These are phyloP conservation scores for Hyphopichia khmerensis DNA, from an alignment of 1,139 yeast species.

Conservation along the genomic window DNA sequence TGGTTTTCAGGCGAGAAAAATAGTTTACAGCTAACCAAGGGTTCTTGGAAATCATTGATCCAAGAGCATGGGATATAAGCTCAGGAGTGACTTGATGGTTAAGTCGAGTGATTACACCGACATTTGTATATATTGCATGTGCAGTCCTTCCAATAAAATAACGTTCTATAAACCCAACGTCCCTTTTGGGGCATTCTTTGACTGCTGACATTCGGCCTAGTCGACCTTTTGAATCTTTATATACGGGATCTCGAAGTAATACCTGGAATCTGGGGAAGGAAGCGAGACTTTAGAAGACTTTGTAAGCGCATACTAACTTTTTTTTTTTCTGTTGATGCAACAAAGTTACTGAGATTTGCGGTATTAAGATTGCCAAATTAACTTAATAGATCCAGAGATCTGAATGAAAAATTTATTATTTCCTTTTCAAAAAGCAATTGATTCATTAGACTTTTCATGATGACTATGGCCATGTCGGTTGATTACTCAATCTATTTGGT, in stretches of 20 bases:
- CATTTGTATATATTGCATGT: conserved; percentile 24
- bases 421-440: too few species aligned
- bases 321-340: background rate
- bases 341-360: background rate
- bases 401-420: too few species aligned
- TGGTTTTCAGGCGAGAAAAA: conserved; percentile 7
- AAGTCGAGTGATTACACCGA: conserved; percentile 25
- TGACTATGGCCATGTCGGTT: conserved; percentile 15
- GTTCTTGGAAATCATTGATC: conserved; percentile 16
- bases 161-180: conserved; percentile 17
- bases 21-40: conserved; percentile 21
- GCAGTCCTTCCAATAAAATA: conserved; percentile 26
- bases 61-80: conserved; percentile 25
- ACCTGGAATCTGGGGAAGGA: background rate
- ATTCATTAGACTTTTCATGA: too few species aligned
- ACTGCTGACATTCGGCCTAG: background rate
- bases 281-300: background rate
- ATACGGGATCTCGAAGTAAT: background rate
- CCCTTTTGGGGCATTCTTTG: background rate
- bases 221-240: background rate
- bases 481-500: conserved; percentile 76
- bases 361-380: background rate
- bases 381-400: background rate
- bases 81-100: conserved; percentile 14
- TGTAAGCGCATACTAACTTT: background rate